Evolutionary conservation across 1,139 yeast species (phyloP).

Genomic region (Saccharomyces hybrid): DNA sequence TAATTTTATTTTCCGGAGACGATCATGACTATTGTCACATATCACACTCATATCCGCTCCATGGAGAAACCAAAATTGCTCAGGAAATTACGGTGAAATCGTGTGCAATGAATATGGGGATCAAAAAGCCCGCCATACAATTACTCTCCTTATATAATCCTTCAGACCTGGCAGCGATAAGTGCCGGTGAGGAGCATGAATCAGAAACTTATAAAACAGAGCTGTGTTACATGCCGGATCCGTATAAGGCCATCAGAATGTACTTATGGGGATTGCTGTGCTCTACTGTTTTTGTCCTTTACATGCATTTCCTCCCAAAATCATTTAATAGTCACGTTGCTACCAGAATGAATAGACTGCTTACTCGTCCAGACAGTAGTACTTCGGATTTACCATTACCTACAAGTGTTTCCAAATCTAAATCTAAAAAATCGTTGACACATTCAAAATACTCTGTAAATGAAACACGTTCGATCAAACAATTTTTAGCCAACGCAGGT

Average conservation of each 20-base stretch:
- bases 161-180: slow-evolving; percentile 13
- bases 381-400: slow-evolving; percentile 14
- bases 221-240: slow-evolving; percentile 63
- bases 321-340: slow-evolving; percentile 18
- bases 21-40: slow-evolving; percentile 94
- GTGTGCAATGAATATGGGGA: slow-evolving; percentile 90
- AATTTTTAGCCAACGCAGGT: slow-evolving; percentile 7
- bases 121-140: slow-evolving; percentile 77
- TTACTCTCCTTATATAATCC: slow-evolving; percentile 59
- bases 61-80: slow-evolving; percentile 35
- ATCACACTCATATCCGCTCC: slow-evolving; percentile 42
- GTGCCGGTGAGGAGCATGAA: slow-evolving; percentile 1
- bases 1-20: slow-evolving; percentile 77
- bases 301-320: slow-evolving; percentile 18
- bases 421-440: neutral
- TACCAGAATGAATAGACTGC: slow-evolving; percentile 8
- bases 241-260: slow-evolving; percentile 45
- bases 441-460: slow-evolving; percentile 6
- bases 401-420: slow-evolving; percentile 7
- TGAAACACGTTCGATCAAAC: slow-evolving; percentile 5
- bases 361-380: neutral
- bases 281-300: slow-evolving; percentile 20
- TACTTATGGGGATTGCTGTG: slow-evolving; percentile 31
- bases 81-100: slow-evolving; percentile 84
- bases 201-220: slow-evolving; percentile 21